Evolutionary conservation across 2,329 filamentous ascomycete genomes (phyloP), one percentile per base, ranked within the genome.

Genomic region (Leptoxyphium fumago): DNA sequence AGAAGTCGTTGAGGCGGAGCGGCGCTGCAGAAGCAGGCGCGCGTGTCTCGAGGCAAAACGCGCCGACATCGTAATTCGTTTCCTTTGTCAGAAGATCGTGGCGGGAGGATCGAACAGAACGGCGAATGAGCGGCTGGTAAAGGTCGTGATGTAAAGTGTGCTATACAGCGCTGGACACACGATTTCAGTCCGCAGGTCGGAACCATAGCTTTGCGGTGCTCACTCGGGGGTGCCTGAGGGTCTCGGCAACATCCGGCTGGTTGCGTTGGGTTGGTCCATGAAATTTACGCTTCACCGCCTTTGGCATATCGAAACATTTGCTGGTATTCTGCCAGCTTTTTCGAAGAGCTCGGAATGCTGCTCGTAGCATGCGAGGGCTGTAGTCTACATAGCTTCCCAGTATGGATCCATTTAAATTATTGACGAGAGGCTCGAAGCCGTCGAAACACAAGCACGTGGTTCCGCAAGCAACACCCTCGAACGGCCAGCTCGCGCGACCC

Each of bases 371-470:
- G 21, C 21, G 21, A 26, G 21, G 7, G 21, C 21, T 26, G 21
- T 7, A 26, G 7, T 7, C 21, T 7, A 26, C 21, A 3, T 7
- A 26, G 21, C 3, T 7, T 26, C 4, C 21, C 21, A 43, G n/a
- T 5, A 84, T 84, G 80, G 81, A 87, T 63, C 78, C 85, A 44
- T 69, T 85, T 56, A 84, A 79, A 55, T 66, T 87, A 29, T 67
- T 87, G 46, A 84, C 82, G 30, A 73, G 82, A 42, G 80, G 80
- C 45, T 78, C 77, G 2, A 84, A 82, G 54, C 65, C 69, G 11
- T 57, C 66, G 5, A 69, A 65, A 45, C 68, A 64, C 41, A 48
- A 55, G 10, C 54, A 57, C 14, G 48, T 58, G 10, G 50, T 5
- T 57, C 54, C 28, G 15, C 54, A 64, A 2, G 72, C 69, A 44